Base-by-base conservation (phyloP, 306 rosid genomes). In the Chamaecrista fasciculata region DNA sequence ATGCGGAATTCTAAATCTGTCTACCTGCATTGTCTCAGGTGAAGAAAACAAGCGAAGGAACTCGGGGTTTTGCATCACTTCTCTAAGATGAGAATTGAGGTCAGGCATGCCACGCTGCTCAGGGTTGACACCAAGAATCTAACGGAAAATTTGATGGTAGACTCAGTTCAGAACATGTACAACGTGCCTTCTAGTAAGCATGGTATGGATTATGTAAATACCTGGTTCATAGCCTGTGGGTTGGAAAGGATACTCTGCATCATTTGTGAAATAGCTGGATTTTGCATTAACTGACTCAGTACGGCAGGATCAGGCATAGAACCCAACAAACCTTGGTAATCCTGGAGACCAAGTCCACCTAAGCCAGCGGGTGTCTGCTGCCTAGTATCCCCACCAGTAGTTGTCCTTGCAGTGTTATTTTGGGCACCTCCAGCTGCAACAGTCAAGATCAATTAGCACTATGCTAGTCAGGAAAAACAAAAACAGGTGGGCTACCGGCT, bases 1-100 rank as follows among this genome's bases (percentile, higher is more conserved):
- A 39, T 39, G 15, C 11, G 59, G 59, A 43, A 69, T 36, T 34
- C 44, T 56, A 58, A 59, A 79, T 36, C 46, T 69, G 53, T 36
- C 61, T 79, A 91, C 97, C 97, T 91, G 97, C 81, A 91, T 70
- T 74, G 96, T 88, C 79, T 91, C 97, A 5, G 97, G 96, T 42
- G 91, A 86, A 64, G 92, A 85, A 69, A 91, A 76, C 75, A 86
- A 81, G 21, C 89, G 96, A 53, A 88, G 79, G 67, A 88, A 79
- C 69, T 91, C 97, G 19, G 92, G 97, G 68, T 86, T 86, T 78
- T 91, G 88, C 85, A 88, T 83, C 87, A 91, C 82, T 57, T 91
- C 97, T 78, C 97, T 86, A n/a, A 88, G 44, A 34, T 59, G 81
- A 69, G 97, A 79, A 67, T 81, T 88, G 55, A 86, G 62, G 82